Evolutionary conservation across 495 filamentous ascomycete species (phyloP), one percentile per base, ranked within the genome.

Genomic region (Aspergillus kassunensis): DNA sequence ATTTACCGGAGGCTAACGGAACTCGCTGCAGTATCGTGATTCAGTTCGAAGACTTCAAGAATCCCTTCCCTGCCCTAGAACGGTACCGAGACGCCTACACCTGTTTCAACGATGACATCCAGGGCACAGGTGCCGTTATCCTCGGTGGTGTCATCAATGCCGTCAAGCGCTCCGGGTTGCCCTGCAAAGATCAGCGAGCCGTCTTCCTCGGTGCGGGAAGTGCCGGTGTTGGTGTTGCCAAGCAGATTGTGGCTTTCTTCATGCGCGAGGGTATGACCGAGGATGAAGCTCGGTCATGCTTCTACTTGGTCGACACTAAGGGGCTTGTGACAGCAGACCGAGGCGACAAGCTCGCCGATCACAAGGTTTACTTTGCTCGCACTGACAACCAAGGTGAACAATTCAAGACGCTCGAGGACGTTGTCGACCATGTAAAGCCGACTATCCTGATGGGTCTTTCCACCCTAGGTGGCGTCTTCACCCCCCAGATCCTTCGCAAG

Each of bases 11-110:
- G 30, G 46, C 62, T 65, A 66, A 67, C 57, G 44, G 49, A 45
- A 9, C 29, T 55, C 51, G 36, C 48, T 54, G 7, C 63, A 83
- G 89, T 51, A 95, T 98, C 75, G 84, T 98, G 47, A 88, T 98
- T 54, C 93, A 98, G 69, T 98, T 96, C 57, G 93, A 98, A 72
- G 93, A 98, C 57, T 97, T 96, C 74, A 96, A 98, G 79, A 96
- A 91, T 58, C 93, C 93, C 12, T 98, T 98, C 82, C 88, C 89
- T 49, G 89, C 92, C 42, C 79, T 98, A 34, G 86, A 95, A 67
- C 81, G 90, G 37, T 97, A 97, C 67, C 85, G 86, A 40, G 80
- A 88, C 59, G 81, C 76, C 44, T 91, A 95, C 74, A 95, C 90
- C 65, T 92, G 88, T 75, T 98, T 98, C 81, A 98, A 98, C 63